These are phyloP conservation scores for Fusarium musae DNA, from an alignment of 2,329 filamentous ascomycete genomes.

Conservation along the genomic window DNA sequence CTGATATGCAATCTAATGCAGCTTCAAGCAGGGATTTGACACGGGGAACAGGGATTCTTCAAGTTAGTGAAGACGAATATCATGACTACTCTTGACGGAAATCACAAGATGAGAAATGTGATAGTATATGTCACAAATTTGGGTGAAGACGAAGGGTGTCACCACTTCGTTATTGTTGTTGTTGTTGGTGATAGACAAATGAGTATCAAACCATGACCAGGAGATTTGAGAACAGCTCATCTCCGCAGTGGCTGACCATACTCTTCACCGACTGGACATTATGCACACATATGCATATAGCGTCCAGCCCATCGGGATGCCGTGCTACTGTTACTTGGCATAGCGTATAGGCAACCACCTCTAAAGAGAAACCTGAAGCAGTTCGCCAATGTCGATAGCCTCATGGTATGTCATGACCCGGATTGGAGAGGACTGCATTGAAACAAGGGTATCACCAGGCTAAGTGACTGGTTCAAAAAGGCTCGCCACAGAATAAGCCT, in stretches of 20 bases:
- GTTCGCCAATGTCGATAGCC: slow-evolving; percentile 12
- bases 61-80: background rate
- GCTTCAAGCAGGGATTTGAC: slow-evolving; percentile 12
- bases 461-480: background rate
- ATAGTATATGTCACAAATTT: background rate
- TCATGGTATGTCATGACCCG: background rate
- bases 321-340: slow-evolving; percentile 13
- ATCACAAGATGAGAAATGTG: slow-evolving; percentile 3
- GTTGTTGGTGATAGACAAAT: background rate
- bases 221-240: background rate
- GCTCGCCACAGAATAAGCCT: background rate
- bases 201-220: background rate
- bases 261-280: slow-evolving; percentile 20
- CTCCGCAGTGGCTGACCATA: background rate
- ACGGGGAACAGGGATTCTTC: slow-evolving; percentile 8
- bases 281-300: background rate
- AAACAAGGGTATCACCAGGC: background rate
- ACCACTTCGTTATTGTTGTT: background rate
- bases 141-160: background rate
- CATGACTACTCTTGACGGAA: background rate
- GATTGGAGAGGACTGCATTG: background rate
- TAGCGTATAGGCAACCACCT: background rate
- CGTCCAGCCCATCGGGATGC: slow-evolving; percentile 15
- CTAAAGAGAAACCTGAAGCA: background rate
- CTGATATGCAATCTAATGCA: slow-evolving; percentile 1